Conservation (phyloP, 139 green algal genomes). For the Eudorina sp. region DNA sequence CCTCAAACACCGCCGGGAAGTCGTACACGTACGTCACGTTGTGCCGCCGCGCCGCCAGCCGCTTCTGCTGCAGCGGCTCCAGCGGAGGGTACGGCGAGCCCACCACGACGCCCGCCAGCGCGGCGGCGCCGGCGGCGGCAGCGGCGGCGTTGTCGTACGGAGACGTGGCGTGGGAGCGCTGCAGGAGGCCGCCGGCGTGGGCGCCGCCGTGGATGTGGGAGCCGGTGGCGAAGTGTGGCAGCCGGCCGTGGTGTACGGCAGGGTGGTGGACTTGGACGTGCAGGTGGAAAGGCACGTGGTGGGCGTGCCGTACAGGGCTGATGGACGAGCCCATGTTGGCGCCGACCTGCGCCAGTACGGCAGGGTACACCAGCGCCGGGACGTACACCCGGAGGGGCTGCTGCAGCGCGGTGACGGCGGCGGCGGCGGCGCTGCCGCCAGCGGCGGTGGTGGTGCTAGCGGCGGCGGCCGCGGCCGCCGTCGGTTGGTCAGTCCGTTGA, state of each 20-base stretch:
- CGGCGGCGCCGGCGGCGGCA: constrained; percentile 5
- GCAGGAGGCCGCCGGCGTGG: background rate
- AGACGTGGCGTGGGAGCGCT: too few relatives aligned
- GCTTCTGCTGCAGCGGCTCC: constrained; percentile 83
- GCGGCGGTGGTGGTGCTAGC: background rate
- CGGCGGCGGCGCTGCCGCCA: background rate
- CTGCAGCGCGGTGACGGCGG: background rate
- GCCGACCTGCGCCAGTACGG: background rate
- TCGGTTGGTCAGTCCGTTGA: background rate
- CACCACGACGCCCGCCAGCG: constrained; percentile 71
- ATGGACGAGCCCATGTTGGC: background rate
- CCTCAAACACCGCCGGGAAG: constrained; percentile 94
- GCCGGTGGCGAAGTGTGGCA: too few relatives aligned
- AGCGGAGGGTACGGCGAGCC: constrained; percentile 83
- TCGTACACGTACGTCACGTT: constrained; percentile 96
- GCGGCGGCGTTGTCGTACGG: background rate
- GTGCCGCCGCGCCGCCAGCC: constrained; percentile 84
- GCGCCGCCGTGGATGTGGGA: background rate
- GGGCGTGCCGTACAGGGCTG: background rate
- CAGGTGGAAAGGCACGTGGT: background rate
- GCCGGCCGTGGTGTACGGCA: constrained; percentile 32
- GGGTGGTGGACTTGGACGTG: background rate
- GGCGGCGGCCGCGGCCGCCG: background rate
- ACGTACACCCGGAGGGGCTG: constrained; percentile 25
- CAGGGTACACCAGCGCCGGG: background rate